Conservation (phyloP, 441 rosid genomes). For the Capsella rubella region DNA sequence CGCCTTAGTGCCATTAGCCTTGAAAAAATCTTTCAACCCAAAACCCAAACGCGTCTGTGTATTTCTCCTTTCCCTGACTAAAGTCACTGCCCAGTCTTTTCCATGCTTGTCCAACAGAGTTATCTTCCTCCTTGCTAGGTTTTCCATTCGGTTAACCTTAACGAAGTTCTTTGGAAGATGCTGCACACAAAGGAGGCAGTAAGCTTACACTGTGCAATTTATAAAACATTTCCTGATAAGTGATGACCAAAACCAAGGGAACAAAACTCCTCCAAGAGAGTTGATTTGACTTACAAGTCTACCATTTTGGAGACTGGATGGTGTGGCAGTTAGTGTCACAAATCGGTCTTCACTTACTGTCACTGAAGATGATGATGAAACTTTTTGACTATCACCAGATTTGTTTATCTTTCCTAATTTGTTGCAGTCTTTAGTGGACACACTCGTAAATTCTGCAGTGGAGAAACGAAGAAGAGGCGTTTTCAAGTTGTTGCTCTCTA, state of each 20-base stretch:
- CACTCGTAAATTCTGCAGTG: not conserved
- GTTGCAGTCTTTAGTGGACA: not conserved
- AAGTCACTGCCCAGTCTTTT: constrained; percentile 7
- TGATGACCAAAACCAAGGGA: not conserved
- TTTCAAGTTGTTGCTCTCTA: not conserved
- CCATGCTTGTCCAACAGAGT: constrained; percentile 31
- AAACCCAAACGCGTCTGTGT: constrained; percentile 22
- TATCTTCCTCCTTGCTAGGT: not conserved
- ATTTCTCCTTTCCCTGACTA: not conserved
- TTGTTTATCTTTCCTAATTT: not conserved
- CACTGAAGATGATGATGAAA: constrained; percentile 12
- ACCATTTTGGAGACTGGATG: not conserved
- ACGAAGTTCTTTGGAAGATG: not conserved
- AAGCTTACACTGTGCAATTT: not conserved
- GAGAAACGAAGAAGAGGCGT: constrained; percentile 22
- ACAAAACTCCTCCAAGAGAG: not conserved
- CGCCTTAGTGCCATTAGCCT: constrained; percentile 6
- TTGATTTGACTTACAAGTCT: constrained; percentile 21
- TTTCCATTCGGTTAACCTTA: not conserved
- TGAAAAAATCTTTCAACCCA: not conserved
- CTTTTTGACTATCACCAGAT: not conserved
- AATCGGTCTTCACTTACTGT: constrained; percentile 4
- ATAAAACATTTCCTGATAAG: not conserved
- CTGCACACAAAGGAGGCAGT: constrained; percentile 6
- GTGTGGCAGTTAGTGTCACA: constrained; percentile 28